Conservation (phyloP, 305 asterid species). For the Fraxinus angustifolia region DNA sequence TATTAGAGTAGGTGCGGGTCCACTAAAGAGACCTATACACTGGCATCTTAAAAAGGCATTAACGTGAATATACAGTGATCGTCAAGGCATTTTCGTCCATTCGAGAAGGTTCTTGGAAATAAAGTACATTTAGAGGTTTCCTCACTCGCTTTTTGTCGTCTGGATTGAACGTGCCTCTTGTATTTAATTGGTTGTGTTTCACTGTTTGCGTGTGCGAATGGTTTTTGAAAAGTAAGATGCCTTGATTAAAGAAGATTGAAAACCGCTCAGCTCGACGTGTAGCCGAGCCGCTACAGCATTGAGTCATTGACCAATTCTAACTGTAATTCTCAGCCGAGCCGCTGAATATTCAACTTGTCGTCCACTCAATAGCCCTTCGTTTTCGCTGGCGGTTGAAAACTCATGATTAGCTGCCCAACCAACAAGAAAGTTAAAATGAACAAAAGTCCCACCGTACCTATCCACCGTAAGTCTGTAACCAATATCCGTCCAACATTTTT, state of each 20-base stretch:
- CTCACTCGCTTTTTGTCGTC: background rate
- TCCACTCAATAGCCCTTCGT: constrained; percentile 11
- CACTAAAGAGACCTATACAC: constrained; percentile 1
- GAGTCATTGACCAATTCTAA: background rate
- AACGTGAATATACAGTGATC: background rate
- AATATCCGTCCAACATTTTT: constrained; percentile 2
- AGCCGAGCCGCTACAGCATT: constrained; percentile 1
- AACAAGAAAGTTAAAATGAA: background rate
- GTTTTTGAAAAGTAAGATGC: background rate
- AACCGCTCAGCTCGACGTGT: background rate
- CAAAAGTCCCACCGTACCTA: background rate
- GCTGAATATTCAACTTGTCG: constrained; percentile 19
- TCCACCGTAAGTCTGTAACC: constrained; percentile 2
- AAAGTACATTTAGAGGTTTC: background rate
- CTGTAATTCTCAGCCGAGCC: constrained; percentile 26
- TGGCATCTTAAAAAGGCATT: constrained; percentile 3
- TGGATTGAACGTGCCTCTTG: background rate
- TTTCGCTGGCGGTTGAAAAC: constrained; percentile 28
- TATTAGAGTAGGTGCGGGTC: constrained; percentile 10
- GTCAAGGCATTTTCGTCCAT: constrained; percentile 27
- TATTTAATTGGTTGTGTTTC: background rate
- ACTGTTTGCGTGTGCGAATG: background rate
- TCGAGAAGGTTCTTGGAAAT: background rate
- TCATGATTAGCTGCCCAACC: constrained; percentile 37
- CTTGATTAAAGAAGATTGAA: background rate